Percentiles rank a stretch among this genome's conserved stretches.
Conservation (phyloP, 192 early-diverging fungal species). For the Podila epigama region DNA sequence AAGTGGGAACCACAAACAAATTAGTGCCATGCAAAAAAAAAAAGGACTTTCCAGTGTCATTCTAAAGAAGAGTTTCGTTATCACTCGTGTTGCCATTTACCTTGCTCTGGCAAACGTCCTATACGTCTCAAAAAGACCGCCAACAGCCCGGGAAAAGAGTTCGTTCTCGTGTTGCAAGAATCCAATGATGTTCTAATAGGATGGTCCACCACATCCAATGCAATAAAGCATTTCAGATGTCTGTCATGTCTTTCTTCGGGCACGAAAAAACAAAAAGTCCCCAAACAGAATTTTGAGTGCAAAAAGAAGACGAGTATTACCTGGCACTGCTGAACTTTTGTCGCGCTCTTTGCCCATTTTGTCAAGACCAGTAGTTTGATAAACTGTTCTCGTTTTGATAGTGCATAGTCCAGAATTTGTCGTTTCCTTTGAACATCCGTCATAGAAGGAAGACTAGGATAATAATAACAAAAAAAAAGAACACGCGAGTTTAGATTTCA, state of each 20-base stretch:
- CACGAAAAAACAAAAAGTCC: not conserved
- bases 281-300: too few relatives aligned
- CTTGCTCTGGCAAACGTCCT: constrained; percentile 57
- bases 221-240: too few relatives aligned
- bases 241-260: too few relatives aligned
- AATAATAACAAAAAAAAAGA: not conserved
- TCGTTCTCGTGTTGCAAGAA: constrained; percentile 69
- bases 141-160: constrained; percentile 65
- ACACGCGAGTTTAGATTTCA: not conserved
- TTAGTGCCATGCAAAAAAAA: not conserved
- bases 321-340: constrained; percentile 77
- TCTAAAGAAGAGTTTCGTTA: not conserved
- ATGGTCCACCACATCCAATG: too few relatives aligned
- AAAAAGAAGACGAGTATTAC: too few relatives aligned
- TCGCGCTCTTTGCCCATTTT: constrained; percentile 76
- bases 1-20: not conserved
- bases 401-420: constrained; percentile 71
- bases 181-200: constrained; percentile 64
- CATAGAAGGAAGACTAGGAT: constrained; percentile 62
- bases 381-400: constrained; percentile 69
- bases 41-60: not conserved
- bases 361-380: constrained; percentile 78
- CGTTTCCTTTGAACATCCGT: constrained; percentile 60
- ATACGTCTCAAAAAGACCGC: constrained; percentile 61
- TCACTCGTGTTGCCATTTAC: constrained; percentile 9